phyloP scores from a whole-genome alignment of 2,329 filamentous ascomycete species.

The Phaeophleospora eucalypticola region DNA sequence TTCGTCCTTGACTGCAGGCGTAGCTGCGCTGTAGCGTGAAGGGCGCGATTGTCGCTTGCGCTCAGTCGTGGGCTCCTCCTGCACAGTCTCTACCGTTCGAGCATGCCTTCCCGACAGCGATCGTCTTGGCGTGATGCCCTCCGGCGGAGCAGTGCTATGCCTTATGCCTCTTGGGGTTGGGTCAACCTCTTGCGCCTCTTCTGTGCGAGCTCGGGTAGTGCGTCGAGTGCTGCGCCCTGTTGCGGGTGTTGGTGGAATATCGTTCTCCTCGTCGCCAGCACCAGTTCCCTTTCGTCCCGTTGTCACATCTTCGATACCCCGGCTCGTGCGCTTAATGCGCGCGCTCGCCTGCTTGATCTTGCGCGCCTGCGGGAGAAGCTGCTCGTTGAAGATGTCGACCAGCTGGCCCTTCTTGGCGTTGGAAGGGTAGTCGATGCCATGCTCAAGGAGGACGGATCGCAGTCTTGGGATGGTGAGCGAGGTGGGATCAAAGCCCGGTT shows the following conservation, averaged over 20 bases:
- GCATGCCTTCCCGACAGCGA: constrained; percentile 42
- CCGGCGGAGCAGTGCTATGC: constrained; percentile 33
- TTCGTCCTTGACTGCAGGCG: constrained; percentile 29
- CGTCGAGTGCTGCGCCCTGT: constrained; percentile 27
- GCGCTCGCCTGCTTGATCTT: constrained; percentile 72
- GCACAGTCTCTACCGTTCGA: constrained; percentile 34
- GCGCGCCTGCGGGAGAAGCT: constrained; percentile 72
- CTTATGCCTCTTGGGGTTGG: constrained; percentile 27
- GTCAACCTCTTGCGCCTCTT: constrained; percentile 37
- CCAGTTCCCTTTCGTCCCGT: constrained; percentile 55
- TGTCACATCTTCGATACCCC: constrained; percentile 68
- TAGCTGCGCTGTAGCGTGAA: constrained; percentile 20
- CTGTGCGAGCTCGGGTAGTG: constrained; percentile 30
- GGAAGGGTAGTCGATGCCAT: constrained; percentile 79
- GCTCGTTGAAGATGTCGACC: constrained; percentile 73
- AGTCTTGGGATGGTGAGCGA: constrained; percentile 81
- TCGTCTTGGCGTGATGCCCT: constrained; percentile 30
- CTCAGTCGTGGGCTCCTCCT: constrained; percentile 26
- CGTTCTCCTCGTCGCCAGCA: constrained; percentile 51
- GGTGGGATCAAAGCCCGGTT: constrained; percentile 78
- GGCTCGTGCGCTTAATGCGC: constrained; percentile 78
- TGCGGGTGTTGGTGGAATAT: constrained; percentile 41
- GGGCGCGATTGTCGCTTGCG: constrained; percentile 18
- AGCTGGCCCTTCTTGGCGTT: constrained; percentile 90
- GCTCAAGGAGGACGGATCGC: constrained; percentile 83